Evolutionary conservation across 768 basidiomycete genomes (phyloP).

Genomic region (Hericium coralloides): DNA sequence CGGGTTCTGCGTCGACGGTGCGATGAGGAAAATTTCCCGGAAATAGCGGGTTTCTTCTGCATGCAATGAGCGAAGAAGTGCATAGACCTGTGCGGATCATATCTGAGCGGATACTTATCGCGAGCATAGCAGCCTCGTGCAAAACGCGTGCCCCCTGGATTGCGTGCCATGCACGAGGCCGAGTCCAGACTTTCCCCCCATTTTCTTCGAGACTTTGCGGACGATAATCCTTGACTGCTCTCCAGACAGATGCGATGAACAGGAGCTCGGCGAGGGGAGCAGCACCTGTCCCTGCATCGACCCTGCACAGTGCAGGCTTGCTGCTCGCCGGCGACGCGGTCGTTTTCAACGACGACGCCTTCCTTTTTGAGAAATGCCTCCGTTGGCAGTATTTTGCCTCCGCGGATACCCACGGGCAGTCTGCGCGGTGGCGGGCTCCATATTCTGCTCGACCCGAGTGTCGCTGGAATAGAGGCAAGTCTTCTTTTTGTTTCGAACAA

Average conservation of each 20-base stretch:
- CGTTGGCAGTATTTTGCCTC: not conserved
- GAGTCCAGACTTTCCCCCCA: not conserved
- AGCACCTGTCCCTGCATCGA: too few relatives aligned
- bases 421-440: too few relatives aligned
- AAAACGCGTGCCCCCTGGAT: not conserved
- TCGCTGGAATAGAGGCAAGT: too few relatives aligned
- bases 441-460: too few relatives aligned
- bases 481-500: too few relatives aligned
- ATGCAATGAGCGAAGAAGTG: not conserved
- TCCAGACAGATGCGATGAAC: not conserved
- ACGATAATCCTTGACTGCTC: not conserved
- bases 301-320: too few relatives aligned
- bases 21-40: too few relatives aligned
- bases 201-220: not conserved
- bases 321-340: too few relatives aligned
- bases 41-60: too few relatives aligned
- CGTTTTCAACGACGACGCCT: not conserved
- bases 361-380: not conserved
- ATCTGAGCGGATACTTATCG: not conserved
- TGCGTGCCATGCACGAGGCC: not conserved
- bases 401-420: too few relatives aligned
- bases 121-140: not conserved
- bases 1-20: too few relatives aligned
- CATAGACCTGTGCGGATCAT: not conserved
- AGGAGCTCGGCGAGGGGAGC: not conserved